Conservation (phyloP, 2,329 filamentous ascomycete genomes). For the Clarireedia hainanense region DNA sequence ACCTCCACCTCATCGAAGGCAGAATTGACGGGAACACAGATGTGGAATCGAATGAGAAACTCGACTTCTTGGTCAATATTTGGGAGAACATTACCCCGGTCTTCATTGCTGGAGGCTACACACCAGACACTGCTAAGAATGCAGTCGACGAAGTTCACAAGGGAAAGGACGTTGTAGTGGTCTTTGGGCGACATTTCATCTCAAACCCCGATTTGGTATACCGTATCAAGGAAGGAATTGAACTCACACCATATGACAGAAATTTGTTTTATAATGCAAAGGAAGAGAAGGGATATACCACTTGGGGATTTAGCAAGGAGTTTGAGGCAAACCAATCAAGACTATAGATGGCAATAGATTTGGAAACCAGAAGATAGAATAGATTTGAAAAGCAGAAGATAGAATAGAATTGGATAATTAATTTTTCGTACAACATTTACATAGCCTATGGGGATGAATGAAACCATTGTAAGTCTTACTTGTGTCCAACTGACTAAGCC, state of each 20-base stretch:
- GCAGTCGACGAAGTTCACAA: conserved; percentile 31
- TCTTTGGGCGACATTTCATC: conserved; percentile 39
- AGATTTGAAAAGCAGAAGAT: neutral
- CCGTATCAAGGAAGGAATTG: conserved; percentile 33
- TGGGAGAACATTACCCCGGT: conserved; percentile 39
- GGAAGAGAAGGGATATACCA: conserved; percentile 30
- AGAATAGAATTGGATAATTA: neutral
- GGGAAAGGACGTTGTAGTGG: conserved; percentile 31
- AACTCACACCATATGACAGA: conserved; percentile 35
- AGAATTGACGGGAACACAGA: conserved; percentile 29
- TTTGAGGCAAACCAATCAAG: conserved; percentile 15
- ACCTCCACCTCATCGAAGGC: conserved; percentile 54
- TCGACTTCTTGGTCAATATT: conserved; percentile 38
- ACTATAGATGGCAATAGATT: conserved; percentile 14
- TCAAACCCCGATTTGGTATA: conserved; percentile 39
- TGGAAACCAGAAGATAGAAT: neutral
- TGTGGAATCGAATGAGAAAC: conserved; percentile 30
- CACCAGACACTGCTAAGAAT: conserved; percentile 32
- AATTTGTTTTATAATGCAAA: conserved; percentile 30
- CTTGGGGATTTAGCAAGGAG: conserved; percentile 30
- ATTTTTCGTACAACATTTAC: neutral
- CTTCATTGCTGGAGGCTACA: conserved; percentile 42
- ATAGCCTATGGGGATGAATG: neutral
- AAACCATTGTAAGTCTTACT: no score
- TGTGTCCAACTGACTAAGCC: no score